These are phyloP conservation scores for Malus hybrid DNA, from an alignment of 331 rosid genomes.

Conservation along the genomic window DNA sequence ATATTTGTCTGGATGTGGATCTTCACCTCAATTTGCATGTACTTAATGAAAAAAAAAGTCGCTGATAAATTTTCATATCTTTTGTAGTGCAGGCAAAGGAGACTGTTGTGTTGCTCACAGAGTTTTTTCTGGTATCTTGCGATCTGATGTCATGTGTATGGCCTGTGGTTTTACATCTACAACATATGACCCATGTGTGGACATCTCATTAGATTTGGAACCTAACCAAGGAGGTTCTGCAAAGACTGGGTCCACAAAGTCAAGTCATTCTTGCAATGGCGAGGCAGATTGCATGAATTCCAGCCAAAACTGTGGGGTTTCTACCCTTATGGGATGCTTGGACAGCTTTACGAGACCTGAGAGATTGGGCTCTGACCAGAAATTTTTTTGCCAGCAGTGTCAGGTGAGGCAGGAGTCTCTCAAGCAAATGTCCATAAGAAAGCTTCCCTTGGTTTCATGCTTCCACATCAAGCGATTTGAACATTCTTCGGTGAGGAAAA, in stretches of 20 bases:
- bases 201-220: conserved; percentile 44
- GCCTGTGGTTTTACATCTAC: conserved; percentile 48
- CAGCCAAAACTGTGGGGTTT: conserved; percentile 41
- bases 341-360: conserved; percentile 92
- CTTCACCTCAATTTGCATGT: not conserved
- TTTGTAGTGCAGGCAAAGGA: conserved; percentile 42
- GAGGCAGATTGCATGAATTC: conserved; percentile 48
- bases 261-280: conserved; percentile 56
- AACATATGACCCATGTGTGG: conserved; percentile 52
- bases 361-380: conserved; percentile 93
- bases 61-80: not conserved
- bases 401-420: conserved; percentile 88
- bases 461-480: conserved; percentile 94
- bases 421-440: conserved; percentile 92
- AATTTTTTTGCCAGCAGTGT: conserved; percentile 90
- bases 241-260: conserved; percentile 38
- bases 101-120: conserved; percentile 59
- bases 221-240: conserved; percentile 61
- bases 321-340: conserved; percentile 84
- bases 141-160: conserved; percentile 57
- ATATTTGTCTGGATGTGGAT: not conserved
- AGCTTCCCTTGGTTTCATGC: conserved; percentile 87
- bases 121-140: conserved; percentile 51
- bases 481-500: conserved; percentile 80
- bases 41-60: not conserved